phyloP scores from a whole-genome alignment of 169 alveolate genomes.

The Cryptosporidium felis region DNA sequence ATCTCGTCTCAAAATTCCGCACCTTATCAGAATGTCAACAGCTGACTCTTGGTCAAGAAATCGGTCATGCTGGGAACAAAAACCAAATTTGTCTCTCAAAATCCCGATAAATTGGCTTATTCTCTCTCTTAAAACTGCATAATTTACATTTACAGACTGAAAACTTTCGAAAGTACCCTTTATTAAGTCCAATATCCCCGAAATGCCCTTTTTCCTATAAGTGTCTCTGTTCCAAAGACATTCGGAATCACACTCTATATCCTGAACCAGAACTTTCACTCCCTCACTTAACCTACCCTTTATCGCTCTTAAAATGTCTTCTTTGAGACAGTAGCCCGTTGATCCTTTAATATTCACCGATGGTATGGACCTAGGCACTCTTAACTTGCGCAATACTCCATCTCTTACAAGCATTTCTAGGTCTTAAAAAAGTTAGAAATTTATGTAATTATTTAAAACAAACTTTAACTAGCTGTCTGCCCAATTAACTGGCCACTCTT shows the following conservation, averaged over 20 bases:
- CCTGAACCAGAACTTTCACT: background rate
- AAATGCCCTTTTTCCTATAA: background rate
- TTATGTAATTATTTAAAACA: too few relatives aligned
- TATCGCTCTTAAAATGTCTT: background rate
- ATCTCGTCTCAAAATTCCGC: conserved; percentile 45
- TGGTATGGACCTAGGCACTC: conserved; percentile 23
- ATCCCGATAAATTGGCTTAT: background rate
- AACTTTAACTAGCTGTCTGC: too few relatives aligned
- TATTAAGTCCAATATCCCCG: background rate
- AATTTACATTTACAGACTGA: background rate
- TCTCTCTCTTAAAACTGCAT: background rate
- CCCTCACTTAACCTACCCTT: background rate
- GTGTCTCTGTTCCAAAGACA: background rate
- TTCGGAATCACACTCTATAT: background rate
- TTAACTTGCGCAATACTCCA: conserved; percentile 21
- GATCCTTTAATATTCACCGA: background rate
- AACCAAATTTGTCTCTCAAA: background rate
- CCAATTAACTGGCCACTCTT: too few relatives aligned
- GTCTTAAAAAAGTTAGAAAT: too few relatives aligned
- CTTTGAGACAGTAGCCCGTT: conserved; percentile 37
- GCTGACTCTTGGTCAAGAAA: background rate
- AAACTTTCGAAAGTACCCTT: background rate
- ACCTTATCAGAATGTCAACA: background rate
- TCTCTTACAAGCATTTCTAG: conserved; percentile 57
- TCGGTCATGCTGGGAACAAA: background rate